Evolutionary conservation across 208 protist species (phyloP), one percentile per base, ranked within the genome.

Genomic region (Herpetomonas samuelpessoai): DNA sequence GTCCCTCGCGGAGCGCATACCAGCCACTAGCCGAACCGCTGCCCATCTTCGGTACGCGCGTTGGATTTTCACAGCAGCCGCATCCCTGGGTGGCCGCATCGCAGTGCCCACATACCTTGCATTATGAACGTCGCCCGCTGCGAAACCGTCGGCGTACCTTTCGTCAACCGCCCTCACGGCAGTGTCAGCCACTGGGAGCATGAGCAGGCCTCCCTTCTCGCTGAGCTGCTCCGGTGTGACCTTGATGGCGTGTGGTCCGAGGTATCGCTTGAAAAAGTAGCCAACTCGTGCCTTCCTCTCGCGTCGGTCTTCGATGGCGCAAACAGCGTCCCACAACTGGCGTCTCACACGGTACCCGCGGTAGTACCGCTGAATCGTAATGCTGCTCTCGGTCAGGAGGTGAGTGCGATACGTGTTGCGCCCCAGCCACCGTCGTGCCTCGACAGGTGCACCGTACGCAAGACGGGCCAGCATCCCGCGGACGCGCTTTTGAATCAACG

Each of bases 401-500:
- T 38, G 22, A 3, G 75, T 52, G 28, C 79, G 74, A 72, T 85
- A 90, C 44, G 65, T 68, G 56, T 93, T 93, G 31, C 86, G 62
- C 50, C 81, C 86, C 45, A 81, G 87, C 51, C 79, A 88, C 22
- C 82, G 65, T 9, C 52, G 66, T 44, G 73, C 74, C 57, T 79
- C 58, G 47, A 90, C 83, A 2, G 47, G 69, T 24, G 25, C 41
- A 0, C 86, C 83, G 49, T 87, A 87, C 38, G 56, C 46, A 2
- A 54, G 70, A 4, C 86, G 80, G 39, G 74, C 71, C 22, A 86
- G 58, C 80, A 79, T 85, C 22, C 86, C 83, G 28, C 86, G 80
- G 57, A 87, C 78, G 3, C 52, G 62, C 54, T 81, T 88, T 53
- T 93, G 86, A 57, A 93, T 93, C 14, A 87, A 27, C 25, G 76